Conservation (phyloP, 768 basidiomycete species). For the Erythrobasidium yunnanense region DNA sequence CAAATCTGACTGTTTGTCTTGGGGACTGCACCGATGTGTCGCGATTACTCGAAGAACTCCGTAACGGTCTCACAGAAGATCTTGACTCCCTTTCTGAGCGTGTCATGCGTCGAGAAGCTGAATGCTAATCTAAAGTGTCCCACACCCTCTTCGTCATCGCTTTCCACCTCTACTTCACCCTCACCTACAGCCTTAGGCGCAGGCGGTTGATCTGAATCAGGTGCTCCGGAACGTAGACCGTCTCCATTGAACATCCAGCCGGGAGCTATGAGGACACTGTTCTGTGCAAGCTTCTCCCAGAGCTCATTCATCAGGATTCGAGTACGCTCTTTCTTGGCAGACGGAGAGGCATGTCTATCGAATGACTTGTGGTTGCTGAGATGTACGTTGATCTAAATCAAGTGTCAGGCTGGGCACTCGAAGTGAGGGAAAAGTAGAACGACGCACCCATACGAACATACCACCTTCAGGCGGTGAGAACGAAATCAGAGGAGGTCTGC, state of each 20-base stretch:
- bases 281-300: constrained; percentile 53
- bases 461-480: constrained; percentile 69
- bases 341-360: neutral
- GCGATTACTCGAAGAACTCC: constrained; percentile 13
- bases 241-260: constrained; percentile 46
- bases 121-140: constrained; percentile 23
- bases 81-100: constrained; percentile 3
- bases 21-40: neutral
- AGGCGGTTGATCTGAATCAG: neutral
- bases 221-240: constrained; percentile 6
- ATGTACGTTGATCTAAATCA: constrained; percentile 53
- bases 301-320: constrained; percentile 49
- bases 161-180: neutral
- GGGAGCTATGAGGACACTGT: constrained; percentile 56
- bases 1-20: neutral
- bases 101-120: constrained; percentile 9
- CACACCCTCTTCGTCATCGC: constrained; percentile 4
- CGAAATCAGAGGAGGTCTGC: constrained; percentile 47
- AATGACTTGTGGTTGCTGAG: constrained; percentile 51
- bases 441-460: constrained; percentile 51
- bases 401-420: constrained; percentile 22
- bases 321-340: constrained; percentile 39
- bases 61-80: constrained; percentile 12
- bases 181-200: neutral
- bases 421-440: neutral